Evolutionary conservation across 2,329 filamentous ascomycete species (phyloP).

Genomic region (Arthrobotrys megalospora): DNA sequence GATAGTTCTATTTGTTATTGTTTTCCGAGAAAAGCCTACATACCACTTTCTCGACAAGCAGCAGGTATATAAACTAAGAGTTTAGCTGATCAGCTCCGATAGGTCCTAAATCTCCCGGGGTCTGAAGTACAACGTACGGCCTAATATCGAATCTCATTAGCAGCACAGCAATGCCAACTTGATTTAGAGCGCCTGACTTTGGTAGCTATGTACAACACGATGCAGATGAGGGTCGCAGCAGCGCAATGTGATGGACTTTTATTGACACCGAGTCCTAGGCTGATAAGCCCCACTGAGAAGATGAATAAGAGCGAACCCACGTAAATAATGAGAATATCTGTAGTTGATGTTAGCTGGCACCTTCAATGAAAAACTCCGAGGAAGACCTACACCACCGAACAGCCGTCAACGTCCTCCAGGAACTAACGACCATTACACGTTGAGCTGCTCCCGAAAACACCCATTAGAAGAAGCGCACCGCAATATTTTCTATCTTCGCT

Average conservation of each 20-base stretch:
- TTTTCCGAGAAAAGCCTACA: background rate
- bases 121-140: conserved; percentile 51
- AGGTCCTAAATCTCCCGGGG: conserved; percentile 38
- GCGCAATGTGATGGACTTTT: conserved; percentile 71
- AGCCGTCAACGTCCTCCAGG: conserved; percentile 37
- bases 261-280: conserved; percentile 73
- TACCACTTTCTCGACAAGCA: conserved; percentile 76
- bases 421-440: conserved; percentile 23
- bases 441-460: conserved; percentile 16
- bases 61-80: conserved; percentile 74
- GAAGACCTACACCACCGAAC: conserved; percentile 45
- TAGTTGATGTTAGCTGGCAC: background rate
- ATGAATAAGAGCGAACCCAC: conserved; percentile 74
- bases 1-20: background rate
- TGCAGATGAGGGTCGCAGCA: conserved; percentile 74
- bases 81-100: conserved; percentile 5
- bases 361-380: background rate
- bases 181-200: conserved; percentile 69
- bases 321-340: conserved; percentile 75
- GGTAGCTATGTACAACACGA: conserved; percentile 75
- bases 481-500: background rate
- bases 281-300: conserved; percentile 72
- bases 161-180: conserved; percentile 2
- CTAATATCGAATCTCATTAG: conserved; percentile 15
- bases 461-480: background rate